Base-by-base conservation (phyloP, 148 eudicot species). In the Amaranthus cruentus region DNA sequence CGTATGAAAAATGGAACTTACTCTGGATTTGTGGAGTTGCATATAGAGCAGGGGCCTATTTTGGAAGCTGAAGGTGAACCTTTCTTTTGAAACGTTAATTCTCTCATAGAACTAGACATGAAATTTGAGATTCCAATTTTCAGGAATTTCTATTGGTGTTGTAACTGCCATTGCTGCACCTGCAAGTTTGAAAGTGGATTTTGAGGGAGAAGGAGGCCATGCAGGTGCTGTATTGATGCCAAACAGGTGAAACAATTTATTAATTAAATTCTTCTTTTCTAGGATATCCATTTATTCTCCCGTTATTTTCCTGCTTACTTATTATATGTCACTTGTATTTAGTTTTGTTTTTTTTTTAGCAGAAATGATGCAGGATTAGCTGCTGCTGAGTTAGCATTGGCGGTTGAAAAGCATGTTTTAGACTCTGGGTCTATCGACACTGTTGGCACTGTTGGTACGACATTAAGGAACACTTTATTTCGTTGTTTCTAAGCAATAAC, bases 121-220 rank as follows among this genome's bases (percentile, higher is more conserved):
- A 43, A 9, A 60, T 21, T 11, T 50, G 9, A 42, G 15, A 52
- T 9, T 67, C 55, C 6, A 9, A 62, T 68, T 66, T 70, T 10
- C 82, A 94, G 98, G 84, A 43, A 82, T 81, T 81, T 81, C 91
- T 61, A 88, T 94, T 63, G 98, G 98, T 73, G 77, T 94, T 72
- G 98, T 94, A 74, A 91, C 98, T 50, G 98, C 98, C 59, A 94
- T 94, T 77, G 98, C 98, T 81, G 98, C 98, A 75, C 98, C 98
- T 12, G 98, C 98, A 62, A 94, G 97, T 81, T 84, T 89, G 69
- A 94, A 91, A 86, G 97, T 94, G 54, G 96, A 85, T 54, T 94
- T 94, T 83, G 96, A 90, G 85, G 98, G 98, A 78, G 91, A 83
- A 72, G 98, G 98, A 55, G 98, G 98, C 76, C 98, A 94, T 84